phyloP scores from a whole-genome alignment of 208 protist species.

The Naegleria lovaniensis region DNA sequence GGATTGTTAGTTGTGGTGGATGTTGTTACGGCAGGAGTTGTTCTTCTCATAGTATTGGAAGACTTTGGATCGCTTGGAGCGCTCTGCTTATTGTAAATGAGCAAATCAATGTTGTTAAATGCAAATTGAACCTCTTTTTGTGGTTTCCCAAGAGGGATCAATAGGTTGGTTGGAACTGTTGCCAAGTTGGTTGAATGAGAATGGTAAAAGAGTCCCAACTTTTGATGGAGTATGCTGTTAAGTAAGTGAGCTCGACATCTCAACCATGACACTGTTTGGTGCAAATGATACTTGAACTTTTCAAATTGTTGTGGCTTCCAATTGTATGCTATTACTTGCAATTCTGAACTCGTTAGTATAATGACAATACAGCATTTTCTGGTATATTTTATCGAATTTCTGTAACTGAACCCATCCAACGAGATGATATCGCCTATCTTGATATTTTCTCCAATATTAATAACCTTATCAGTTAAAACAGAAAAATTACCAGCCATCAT shows the following conservation, averaged over 20 bases:
- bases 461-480: neutral
- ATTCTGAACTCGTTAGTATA: neutral
- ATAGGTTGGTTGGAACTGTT: neutral
- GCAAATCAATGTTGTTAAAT: constrained; percentile 8
- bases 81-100: neutral
- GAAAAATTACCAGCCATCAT: neutral
- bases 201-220: constrained; percentile 44
- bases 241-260: constrained; percentile 30
- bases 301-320: constrained; percentile 35
- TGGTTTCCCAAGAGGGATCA: neutral
- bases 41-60: neutral
- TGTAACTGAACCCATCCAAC: neutral
- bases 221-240: constrained; percentile 40
- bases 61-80: neutral
- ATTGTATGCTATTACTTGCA: constrained; percentile 36
- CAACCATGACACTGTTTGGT: constrained; percentile 31
- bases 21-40: neutral
- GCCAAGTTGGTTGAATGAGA: neutral
- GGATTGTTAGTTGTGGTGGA: neutral
- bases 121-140: constrained; percentile 14
- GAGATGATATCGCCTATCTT: neutral
- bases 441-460: neutral
- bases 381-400: neutral
- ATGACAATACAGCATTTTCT: constrained; percentile 32
- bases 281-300: constrained; percentile 25